Evolutionary conservation across 2,329 filamentous ascomycete genomes (phyloP), one percentile per base, ranked within the genome.

Genomic region (Fusarium sp.): DNA sequence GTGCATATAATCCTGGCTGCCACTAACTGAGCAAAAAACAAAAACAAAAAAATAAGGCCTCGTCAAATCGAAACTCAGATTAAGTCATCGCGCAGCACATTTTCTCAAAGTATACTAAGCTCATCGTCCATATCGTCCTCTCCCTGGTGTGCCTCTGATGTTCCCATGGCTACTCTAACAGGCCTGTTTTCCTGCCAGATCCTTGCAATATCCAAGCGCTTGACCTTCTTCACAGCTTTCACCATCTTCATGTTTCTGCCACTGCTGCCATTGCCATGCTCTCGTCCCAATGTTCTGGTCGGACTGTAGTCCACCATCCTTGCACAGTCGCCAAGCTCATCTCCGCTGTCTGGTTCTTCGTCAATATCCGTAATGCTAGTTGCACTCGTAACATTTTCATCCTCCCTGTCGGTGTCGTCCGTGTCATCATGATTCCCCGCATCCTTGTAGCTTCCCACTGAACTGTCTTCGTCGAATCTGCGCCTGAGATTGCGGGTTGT

Each of bases 291-390:
- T 21, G 23, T 48, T 53, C 26, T 57, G 15, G 46, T 49, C 38
- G 47, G 21, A 10, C 29, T 31, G 23, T 20, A 50, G 23, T 53
- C 60, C 48, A 56, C 33, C 29, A 46, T 52, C 48, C 26, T 39
- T 56, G 58, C 58, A 48, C 49, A 52, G 16, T 57, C 50, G 50
- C 63, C 50, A 49, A 75, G 72, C 60, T 74, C 72, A 50, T 74
- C 72, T 47, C 49, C 66, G 21, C 72, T 74, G 15, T 70, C 68
- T 29, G 60, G 54, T 38, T 58, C 41, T 43, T 54, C 47, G 33
- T 54, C 42, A 48, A 47, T 43, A 23, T 70, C 61, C 28, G 44
- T 47, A 55, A 68, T 53, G 41, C 55, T 64, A 35, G 44, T 70
- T 46, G 41, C 41, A 15, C 58, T 70, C 59, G 68, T 71, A 62